Conservation (phyloP, 176 grass and related monocot species). For the Phoenix dactylifera region DNA sequence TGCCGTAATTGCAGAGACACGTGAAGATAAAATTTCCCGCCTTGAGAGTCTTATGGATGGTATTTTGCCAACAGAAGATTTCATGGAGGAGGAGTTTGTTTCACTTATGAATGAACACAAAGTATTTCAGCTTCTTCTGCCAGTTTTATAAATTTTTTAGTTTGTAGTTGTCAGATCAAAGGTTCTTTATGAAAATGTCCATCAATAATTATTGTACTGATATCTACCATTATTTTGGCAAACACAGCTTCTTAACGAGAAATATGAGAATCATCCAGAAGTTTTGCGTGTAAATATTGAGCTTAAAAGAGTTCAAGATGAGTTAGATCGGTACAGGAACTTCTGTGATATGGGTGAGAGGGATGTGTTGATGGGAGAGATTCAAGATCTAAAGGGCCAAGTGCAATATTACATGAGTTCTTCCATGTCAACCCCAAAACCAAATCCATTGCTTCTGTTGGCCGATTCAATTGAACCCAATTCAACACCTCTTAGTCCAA, state of each 20-base stretch:
- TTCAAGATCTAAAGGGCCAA: slow-evolving; percentile 78
- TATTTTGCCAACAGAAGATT: slow-evolving; percentile 81
- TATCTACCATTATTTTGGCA: slow-evolving; percentile 20
- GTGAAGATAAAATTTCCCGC: slow-evolving; percentile 92
- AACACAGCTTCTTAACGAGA: slow-evolving; percentile 64
- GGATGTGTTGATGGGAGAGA: slow-evolving; percentile 81
- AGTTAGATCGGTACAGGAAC: slow-evolving; percentile 59
- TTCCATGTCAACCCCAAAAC: slow-evolving; percentile 31
- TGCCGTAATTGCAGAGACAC: slow-evolving; percentile 83
- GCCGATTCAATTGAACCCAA: slow-evolving; percentile 21
- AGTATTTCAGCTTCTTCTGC: slow-evolving; percentile 24
- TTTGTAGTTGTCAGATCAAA: too few relatives aligned
- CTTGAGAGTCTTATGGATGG: slow-evolving; percentile 99
- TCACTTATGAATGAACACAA: slow-evolving; percentile 83
- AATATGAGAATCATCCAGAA: slow-evolving; percentile 90
- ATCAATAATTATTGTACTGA: too few relatives aligned
- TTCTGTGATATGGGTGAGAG: slow-evolving; percentile 56
- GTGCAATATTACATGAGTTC: slow-evolving; percentile 69
- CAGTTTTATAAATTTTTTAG: background rate
- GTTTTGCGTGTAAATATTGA: slow-evolving; percentile 59
- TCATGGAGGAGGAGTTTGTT: slow-evolving; percentile 81
- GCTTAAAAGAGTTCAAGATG: slow-evolving; percentile 60
- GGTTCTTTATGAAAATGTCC: too few relatives aligned
- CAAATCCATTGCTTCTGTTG: slow-evolving; percentile 26
- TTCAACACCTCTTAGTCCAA: slow-evolving; percentile 23